A percentile compares a stretch with the other conserved stretches of the same genome.
Evolutionary conservation across 2,329 filamentous ascomycete genomes (phyloP).

Genomic region (Mollisiaceae sp.): DNA sequence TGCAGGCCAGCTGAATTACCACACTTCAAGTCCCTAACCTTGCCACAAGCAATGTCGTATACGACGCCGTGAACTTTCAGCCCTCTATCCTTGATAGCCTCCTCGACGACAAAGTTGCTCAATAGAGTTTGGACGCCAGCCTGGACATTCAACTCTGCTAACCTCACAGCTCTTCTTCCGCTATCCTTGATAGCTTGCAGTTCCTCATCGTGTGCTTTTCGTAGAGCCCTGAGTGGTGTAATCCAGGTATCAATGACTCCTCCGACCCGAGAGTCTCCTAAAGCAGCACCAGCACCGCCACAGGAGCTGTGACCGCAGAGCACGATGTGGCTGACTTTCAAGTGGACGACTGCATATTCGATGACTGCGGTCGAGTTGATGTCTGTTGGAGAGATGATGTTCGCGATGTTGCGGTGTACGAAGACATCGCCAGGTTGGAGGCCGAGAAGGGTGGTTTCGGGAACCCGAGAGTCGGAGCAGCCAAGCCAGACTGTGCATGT

Average conservation of each 20-base stretch:
- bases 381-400: conserved; percentile 77
- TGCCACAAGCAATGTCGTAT: conserved; percentile 64
- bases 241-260: conserved; percentile 62
- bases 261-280: conserved; percentile 53
- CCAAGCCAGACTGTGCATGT: conserved; percentile 74
- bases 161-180: conserved; percentile 58
- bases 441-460: conserved; percentile 81
- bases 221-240: conserved; percentile 54
- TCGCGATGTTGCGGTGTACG: conserved; percentile 90
- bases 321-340: conserved; percentile 74
- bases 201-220: conserved; percentile 56
- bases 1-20: conserved; percentile 40
- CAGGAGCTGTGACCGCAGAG: conserved; percentile 73
- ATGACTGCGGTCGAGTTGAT: conserved; percentile 77
- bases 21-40: conserved; percentile 54
- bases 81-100: conserved; percentile 72
- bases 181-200: conserved; percentile 59
- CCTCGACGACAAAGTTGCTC: conserved; percentile 70
- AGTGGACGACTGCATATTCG: conserved; percentile 75
- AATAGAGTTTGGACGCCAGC: conserved; percentile 70
- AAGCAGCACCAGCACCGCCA: conserved; percentile 68
- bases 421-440: conserved; percentile 85
- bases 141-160: conserved; percentile 80
- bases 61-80: conserved; percentile 79
- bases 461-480: conserved; percentile 84